These are phyloP conservation scores for Aulographum hederae DNA, from an alignment of 2,329 filamentous ascomycete genomes.

Conservation along the genomic window DNA sequence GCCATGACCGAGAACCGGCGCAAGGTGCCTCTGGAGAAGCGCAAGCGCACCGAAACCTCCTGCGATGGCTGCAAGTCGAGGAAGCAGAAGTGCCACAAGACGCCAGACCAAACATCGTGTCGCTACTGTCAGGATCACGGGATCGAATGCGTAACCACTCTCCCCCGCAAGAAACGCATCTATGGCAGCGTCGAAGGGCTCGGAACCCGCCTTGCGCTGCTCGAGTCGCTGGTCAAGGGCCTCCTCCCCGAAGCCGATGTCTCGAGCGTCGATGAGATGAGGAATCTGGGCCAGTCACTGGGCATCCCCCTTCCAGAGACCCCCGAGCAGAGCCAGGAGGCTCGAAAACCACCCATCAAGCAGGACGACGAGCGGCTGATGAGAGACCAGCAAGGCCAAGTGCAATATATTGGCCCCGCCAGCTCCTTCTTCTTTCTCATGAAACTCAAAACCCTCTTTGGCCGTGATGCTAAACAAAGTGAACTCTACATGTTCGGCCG, in stretches of 20 bases:
- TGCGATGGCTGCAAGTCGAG: conserved; percentile 29
- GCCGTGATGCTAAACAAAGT: conserved; percentile 12
- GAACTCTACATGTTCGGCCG: conserved; percentile 23
- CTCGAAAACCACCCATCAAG: no score
- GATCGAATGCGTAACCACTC: conserved; percentile 24
- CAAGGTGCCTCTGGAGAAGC: conserved; percentile 23
- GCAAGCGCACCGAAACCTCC: conserved; percentile 25
- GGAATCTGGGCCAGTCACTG: conserved; percentile 18
- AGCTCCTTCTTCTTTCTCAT: conserved; percentile 25
- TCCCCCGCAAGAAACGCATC: conserved; percentile 25
- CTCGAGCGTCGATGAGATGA: conserved; percentile 22
- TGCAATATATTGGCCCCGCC: conserved; percentile 24
- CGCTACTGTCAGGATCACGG: conserved; percentile 23
- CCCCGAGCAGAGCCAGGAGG: conserved; percentile 6
- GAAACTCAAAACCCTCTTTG: conserved; percentile 20
- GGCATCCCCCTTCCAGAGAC: conserved; percentile 20
- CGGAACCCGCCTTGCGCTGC: conserved; percentile 20
- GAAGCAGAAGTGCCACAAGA: conserved; percentile 26
- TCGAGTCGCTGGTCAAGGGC: conserved; percentile 26
- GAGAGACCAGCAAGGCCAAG: conserved; percentile 25
- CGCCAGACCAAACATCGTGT: conserved; percentile 19
- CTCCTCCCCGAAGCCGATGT: conserved; percentile 24
- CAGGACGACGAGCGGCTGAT: conserved; percentile 18
- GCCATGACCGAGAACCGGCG: no score
- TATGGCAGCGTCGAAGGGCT: conserved; percentile 24